These are phyloP conservation scores for Aspergillus quadricinctus DNA, from an alignment of 2,329 filamentous ascomycete species.

Conservation along the genomic window DNA sequence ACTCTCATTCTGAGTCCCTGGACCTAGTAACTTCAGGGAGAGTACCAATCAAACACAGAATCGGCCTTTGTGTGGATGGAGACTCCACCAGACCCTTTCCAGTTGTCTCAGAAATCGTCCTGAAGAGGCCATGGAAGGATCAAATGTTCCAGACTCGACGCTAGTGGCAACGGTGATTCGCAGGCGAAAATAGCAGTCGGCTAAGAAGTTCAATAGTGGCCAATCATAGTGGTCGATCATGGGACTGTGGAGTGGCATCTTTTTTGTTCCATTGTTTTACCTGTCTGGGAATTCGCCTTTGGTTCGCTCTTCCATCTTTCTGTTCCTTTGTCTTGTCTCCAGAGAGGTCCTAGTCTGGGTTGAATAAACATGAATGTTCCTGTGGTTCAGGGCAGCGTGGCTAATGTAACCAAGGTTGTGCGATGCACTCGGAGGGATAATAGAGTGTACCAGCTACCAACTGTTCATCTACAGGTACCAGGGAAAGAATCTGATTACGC, in stretches of 20 bases:
- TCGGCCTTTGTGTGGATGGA: neutral
- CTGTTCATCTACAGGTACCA: neutral
- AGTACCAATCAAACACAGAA: neutral
- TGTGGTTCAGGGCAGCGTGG: neutral
- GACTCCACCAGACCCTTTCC: neutral
- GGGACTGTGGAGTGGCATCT: slow-evolving; percentile 7
- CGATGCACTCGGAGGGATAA: neutral
- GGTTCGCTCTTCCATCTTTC: neutral
- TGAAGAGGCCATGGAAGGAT: neutral
- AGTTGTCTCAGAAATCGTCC: slow-evolving; percentile 3
- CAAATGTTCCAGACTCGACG: slow-evolving; percentile 11
- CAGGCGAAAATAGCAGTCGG: slow-evolving; percentile 10
- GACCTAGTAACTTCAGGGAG: no score
- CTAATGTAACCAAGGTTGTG: neutral
- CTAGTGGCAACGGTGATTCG: slow-evolving; percentile 6
- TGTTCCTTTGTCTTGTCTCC: neutral
- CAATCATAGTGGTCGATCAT: neutral
- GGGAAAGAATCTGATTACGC: neutral
- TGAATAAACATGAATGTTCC: neutral
- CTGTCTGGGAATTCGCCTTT: neutral
- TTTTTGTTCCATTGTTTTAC: slow-evolving; percentile 3
- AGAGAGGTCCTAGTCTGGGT: neutral
- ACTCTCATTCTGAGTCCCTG: no score
- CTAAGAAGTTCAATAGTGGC: neutral
- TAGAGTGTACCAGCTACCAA: neutral